These are phyloP conservation scores for Microbotryum violaceum DNA, from an alignment of 1,284 basidiomycete genomes.

Conservation along the genomic window DNA sequence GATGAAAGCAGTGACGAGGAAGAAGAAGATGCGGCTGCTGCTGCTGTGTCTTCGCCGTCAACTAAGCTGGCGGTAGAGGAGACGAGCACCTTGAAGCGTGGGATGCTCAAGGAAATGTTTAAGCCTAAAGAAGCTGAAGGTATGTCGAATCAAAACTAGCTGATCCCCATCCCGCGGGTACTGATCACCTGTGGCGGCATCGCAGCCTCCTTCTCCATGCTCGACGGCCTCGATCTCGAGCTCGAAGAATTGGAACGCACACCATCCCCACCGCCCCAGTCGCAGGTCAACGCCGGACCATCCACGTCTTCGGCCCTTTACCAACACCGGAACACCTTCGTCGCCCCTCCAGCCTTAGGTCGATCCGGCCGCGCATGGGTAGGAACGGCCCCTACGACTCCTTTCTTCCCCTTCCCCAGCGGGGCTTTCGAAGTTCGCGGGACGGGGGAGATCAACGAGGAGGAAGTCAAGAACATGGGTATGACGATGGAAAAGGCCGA, in stretches of 20 bases:
- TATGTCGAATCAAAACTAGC: background rate
- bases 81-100: constrained; percentile 8
- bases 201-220: constrained; percentile 23
- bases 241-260: constrained; percentile 13
- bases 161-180: background rate
- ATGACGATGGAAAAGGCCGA: background rate
- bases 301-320: background rate
- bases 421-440: constrained; percentile 3
- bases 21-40: background rate
- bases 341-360: background rate
- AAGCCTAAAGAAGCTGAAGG: constrained; percentile 25
- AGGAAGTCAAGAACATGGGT: constrained; percentile 3
- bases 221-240: constrained; percentile 28
- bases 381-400: constrained; percentile 3
- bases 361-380: background rate
- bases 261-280: constrained; percentile 10
- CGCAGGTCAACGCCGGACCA: background rate
- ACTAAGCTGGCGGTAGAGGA: background rate
- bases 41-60: too few relatives aligned
- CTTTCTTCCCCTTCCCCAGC: constrained; percentile 20
- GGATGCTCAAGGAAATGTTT: constrained; percentile 22
- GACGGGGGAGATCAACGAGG: background rate
- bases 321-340: background rate
- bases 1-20: background rate
- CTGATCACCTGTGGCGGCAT: background rate